These are phyloP conservation scores for Umbelopsis ramanniana DNA, from an alignment of 192 early-diverging fungal genomes.

Conservation along the genomic window DNA sequence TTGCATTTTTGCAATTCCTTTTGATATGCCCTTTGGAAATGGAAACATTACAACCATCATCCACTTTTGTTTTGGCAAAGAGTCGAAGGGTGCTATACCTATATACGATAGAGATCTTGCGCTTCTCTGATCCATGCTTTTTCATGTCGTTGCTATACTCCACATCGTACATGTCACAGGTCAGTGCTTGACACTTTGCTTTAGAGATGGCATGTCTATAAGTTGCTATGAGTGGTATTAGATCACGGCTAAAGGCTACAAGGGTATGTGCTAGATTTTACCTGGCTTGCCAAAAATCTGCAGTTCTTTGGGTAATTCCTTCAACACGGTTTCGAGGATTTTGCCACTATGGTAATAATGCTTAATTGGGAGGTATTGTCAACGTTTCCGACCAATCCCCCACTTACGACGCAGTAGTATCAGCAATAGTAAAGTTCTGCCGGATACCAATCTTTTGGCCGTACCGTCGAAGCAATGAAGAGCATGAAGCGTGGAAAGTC, in stretches of 20 bases:
- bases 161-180: background rate
- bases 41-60: background rate
- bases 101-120: slow-evolving; percentile 5
- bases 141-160: background rate
- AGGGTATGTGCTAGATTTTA: background rate
- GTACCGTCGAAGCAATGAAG: slow-evolving; percentile 17
- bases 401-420: slow-evolving; percentile 9
- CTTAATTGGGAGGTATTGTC: no score
- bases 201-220: background rate
- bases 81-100: background rate
- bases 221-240: no score
- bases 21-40: slow-evolving; percentile 24
- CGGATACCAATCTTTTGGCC: slow-evolving; percentile 12
- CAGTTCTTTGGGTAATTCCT: slow-evolving; percentile 4
- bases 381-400: no score
- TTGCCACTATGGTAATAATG: no score
- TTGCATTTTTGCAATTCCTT: slow-evolving; percentile 18
- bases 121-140: no score
- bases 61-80: background rate
- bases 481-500: slow-evolving; percentile 36
- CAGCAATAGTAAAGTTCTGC: slow-evolving; percentile 35
- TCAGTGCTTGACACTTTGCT: slow-evolving; percentile 7
- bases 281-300: slow-evolving; percentile 2
- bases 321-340: background rate
- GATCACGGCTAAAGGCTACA: no score